Evolutionary conservation across 73 alveolate genomes (phyloP), one percentile per base, ranked within the genome.

Genomic region (Paramecium sonneborni): DNA sequence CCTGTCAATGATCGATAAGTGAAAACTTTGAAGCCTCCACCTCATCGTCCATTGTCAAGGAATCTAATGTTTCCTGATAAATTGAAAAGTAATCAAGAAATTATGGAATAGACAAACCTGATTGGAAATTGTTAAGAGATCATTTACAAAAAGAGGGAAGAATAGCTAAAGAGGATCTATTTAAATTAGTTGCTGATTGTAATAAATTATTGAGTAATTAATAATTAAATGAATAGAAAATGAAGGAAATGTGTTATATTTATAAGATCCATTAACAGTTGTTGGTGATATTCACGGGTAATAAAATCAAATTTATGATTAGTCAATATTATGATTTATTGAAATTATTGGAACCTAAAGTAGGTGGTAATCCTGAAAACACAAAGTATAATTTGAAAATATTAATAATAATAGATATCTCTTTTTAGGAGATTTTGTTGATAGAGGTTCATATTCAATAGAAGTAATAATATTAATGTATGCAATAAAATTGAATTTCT

Each of bases 281-380:
- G 99, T 97, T n/a, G 99, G 99, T 1, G 99, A 97, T 88, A 92
- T 97, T 15, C 99, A 97, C 85, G 99, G 99, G 43, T 95, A 97
- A 34, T 62, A 7, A 26, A 32, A 11, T 28, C 9, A 39, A 52
- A 52, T 52, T 18, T 26, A 32, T 56, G 6, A 12, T 68, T 86
- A 88, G 99, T 7, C 90, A 96, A 82, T 97, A 88, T 86, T 97
- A 97, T 86, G 99, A 97, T 92, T 92, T 97, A 68, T 94, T 97
- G 56, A 97, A 95, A 76, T 92, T 97, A 94, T 90, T 97, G 26
- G 99, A 97, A 70, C 86, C 86, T 14, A 72, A 97, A 39, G 98
- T 96, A 0, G 99, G 98, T 9, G 99, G 99, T 12, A 92, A 95
- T 76, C 99, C 99, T 1, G 98, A 96, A 28, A 95, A 97, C 92